phyloP scores from a whole-genome alignment of 345 rosid genomes.

The Mangifera indica region DNA sequence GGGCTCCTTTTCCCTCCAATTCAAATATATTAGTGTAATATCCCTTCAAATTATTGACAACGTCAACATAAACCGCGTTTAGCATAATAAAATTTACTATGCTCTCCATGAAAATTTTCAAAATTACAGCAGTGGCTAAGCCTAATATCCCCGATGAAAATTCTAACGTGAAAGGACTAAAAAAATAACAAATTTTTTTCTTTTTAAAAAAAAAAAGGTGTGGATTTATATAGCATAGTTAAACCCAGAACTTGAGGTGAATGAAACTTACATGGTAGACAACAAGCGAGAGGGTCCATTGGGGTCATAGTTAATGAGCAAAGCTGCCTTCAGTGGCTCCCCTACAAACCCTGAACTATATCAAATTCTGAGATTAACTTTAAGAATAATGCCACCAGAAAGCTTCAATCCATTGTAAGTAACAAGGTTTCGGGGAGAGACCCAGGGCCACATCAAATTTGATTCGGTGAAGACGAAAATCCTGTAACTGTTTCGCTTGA shows the following conservation, averaged over 20 bases:
- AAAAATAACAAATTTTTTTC: background rate
- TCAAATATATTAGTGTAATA: no score
- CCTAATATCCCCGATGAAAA: background rate
- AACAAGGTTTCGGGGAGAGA: background rate
- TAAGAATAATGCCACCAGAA: background rate
- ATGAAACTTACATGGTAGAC: conserved; percentile 61
- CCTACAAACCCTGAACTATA: conserved; percentile 33
- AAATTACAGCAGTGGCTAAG: no score
- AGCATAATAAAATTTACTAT: background rate
- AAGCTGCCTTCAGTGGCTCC: conserved; percentile 68
- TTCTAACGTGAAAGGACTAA: no score
- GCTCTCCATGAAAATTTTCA: no score
- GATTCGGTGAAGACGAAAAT: no score
- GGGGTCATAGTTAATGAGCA: conserved; percentile 77
- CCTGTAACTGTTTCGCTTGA: no score
- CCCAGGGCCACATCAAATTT: background rate
- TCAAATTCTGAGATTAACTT: background rate
- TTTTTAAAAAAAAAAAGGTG: no score
- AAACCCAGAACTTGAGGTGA: no score
- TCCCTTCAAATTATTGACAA: background rate
- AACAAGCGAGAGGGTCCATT: conserved; percentile 71
- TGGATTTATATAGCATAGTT: no score
- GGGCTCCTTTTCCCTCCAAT: no score
- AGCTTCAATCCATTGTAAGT: conserved; percentile 46
- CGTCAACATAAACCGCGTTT: background rate